These are phyloP conservation scores for Colletotrichum sp. DNA, from an alignment of 2,329 filamentous ascomycete genomes.

Conservation along the genomic window DNA sequence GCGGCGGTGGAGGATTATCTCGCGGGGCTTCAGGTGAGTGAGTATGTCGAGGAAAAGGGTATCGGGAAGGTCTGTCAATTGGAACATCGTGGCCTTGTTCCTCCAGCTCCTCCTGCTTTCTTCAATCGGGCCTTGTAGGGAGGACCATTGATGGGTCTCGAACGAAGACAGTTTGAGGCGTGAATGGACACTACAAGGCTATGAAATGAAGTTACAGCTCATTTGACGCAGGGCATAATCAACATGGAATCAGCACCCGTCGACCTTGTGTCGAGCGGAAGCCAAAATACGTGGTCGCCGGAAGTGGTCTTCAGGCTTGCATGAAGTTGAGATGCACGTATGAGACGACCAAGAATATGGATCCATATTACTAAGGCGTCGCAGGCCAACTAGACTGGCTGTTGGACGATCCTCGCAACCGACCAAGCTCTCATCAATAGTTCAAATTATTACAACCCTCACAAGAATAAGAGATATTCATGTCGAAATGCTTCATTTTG, in stretches of 20 bases:
- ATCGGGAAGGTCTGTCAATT: slow-evolving; percentile 53
- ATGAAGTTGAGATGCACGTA: neutral
- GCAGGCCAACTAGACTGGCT: neutral
- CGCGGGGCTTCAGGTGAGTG: slow-evolving; percentile 50
- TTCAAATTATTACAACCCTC: no score
- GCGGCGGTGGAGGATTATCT: slow-evolving; percentile 55
- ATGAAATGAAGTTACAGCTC: neutral
- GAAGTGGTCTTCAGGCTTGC: neutral
- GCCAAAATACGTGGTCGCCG: neutral
- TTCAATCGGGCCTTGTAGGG: neutral
- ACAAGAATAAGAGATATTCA: no score
- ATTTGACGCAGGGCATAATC: neutral
- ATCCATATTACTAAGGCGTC: neutral
- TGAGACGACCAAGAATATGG: neutral
- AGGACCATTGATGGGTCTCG: neutral
- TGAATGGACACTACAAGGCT: neutral
- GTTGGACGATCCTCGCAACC: neutral
- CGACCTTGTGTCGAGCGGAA: no score
- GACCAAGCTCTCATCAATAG: neutral
- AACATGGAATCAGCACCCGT: no score
- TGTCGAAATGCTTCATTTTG: neutral
- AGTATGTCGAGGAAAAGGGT: slow-evolving; percentile 63
- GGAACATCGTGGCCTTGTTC: slow-evolving; percentile 30
- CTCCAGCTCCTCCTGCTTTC: neutral
- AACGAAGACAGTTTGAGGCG: neutral